Percentiles rank a stretch among this genome's conserved stretches.
Conservation (phyloP, 257 asterid genomes). For the Anisodus tanguticus region DNA sequence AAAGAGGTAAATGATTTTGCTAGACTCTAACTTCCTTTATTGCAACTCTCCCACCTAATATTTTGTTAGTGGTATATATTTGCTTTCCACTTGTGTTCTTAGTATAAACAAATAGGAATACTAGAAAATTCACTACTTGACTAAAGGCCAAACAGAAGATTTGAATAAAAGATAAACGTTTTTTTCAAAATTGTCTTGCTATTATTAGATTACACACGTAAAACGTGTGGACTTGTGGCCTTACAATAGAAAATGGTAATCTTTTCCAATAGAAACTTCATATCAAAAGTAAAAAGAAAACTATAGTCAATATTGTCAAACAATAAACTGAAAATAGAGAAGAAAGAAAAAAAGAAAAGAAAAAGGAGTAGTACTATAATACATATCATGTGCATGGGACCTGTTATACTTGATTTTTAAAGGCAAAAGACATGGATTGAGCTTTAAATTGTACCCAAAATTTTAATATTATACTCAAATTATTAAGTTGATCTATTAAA, state of each 20-base stretch:
- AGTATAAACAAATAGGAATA: background rate
- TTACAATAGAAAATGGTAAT: background rate
- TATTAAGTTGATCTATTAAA: no score
- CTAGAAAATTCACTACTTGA: background rate
- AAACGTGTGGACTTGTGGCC: constrained; percentile 26
- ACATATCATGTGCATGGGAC: background rate
- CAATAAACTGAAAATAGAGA: background rate
- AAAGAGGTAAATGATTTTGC: background rate
- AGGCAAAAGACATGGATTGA: no score
- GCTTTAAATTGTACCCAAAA: no score
- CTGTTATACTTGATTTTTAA: background rate
- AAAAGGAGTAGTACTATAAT: no score
- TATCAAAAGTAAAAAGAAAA: background rate
- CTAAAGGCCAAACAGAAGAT: constrained; percentile 10
- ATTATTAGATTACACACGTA: background rate
- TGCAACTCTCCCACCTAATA: background rate
- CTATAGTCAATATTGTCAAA: background rate
- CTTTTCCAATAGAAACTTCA: background rate
- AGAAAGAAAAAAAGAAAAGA: background rate
- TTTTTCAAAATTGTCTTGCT: constrained; percentile 1
- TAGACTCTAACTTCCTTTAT: background rate
- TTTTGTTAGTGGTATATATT: background rate
- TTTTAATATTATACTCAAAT: no score
- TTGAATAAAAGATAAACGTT: background rate
- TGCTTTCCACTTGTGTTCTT: background rate